phyloP scores from a whole-genome alignment of 2,329 filamentous ascomycete species.

The Lachnellula subtilissima region DNA sequence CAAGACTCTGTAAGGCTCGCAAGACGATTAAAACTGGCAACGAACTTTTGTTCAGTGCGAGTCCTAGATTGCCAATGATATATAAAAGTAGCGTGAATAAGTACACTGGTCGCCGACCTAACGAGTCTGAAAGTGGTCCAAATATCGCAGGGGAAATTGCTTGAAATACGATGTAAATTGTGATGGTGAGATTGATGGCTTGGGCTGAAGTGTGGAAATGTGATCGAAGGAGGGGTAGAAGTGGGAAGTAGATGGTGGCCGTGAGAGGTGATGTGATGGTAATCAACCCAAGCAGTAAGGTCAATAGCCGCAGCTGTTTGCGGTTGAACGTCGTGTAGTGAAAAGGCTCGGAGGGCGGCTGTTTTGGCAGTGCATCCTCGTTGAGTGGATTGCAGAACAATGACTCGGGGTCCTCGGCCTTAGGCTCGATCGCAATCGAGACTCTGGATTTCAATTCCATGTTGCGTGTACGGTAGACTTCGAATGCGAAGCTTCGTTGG shows the following conservation, averaged over 20 bases:
- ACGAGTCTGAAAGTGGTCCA: slow-evolving; percentile 48
- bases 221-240: slow-evolving; percentile 41
- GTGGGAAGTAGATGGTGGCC: slow-evolving; percentile 49
- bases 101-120: slow-evolving; percentile 49
- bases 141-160: slow-evolving; percentile 51
- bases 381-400: not conserved
- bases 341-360: not conserved
- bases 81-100: slow-evolving; percentile 47
- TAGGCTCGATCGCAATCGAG: too few species aligned
- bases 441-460: too few species aligned
- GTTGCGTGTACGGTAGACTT: too few species aligned
- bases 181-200: slow-evolving; percentile 17
- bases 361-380: not conserved
- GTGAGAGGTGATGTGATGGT: slow-evolving; percentile 53
- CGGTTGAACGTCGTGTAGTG: not conserved
- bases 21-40: slow-evolving; percentile 48
- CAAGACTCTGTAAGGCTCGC: slow-evolving; percentile 53
- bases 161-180: slow-evolving; percentile 37
- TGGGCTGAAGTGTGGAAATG: slow-evolving; percentile 41
- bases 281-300: slow-evolving; percentile 29
- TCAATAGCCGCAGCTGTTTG: not conserved
- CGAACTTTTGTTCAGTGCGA: slow-evolving; percentile 41
- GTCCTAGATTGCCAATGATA: slow-evolving; percentile 49
- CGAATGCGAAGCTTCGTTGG: too few species aligned
- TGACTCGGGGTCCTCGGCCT: too few species aligned